A percentile compares a stretch with the other conserved stretches of the same genome.
phyloP scores from a whole-genome alignment of 2,329 filamentous ascomycete species.

The Cercospora sesami region DNA sequence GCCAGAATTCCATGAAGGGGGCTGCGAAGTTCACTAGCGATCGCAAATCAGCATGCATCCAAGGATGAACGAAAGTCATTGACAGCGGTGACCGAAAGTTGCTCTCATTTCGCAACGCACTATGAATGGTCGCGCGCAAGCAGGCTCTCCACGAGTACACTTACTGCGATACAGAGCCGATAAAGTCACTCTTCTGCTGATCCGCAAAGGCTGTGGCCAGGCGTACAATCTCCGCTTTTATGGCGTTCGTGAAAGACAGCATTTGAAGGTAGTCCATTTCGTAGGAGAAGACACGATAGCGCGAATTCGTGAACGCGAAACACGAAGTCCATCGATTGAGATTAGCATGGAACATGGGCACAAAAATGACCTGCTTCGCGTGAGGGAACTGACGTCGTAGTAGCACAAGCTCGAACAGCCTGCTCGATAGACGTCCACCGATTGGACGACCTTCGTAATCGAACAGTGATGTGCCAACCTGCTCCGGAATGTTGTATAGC shows the following conservation, averaged over 20 bases:
- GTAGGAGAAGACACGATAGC: constrained; percentile 41
- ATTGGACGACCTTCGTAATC: constrained; percentile 26
- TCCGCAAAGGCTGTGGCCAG: constrained; percentile 43
- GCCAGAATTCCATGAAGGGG: constrained; percentile 36
- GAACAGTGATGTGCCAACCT: constrained; percentile 24
- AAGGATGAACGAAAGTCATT: too few relatives aligned
- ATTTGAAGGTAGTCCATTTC: constrained; percentile 41
- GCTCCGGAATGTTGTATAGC: constrained; percentile 26
- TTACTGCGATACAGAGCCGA: constrained; percentile 50
- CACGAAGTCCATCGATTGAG: constrained; percentile 31
- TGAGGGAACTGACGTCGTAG: constrained; percentile 43
- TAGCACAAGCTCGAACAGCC: constrained; percentile 27
- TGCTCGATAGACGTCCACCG: constrained; percentile 22
- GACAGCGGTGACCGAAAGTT: too few relatives aligned
- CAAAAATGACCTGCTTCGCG: constrained; percentile 51
- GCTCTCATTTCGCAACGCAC: too few relatives aligned
- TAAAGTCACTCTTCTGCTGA: constrained; percentile 49
- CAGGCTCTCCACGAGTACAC: not conserved
- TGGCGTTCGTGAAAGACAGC: constrained; percentile 42
- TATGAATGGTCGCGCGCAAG: not conserved
- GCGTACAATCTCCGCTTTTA: constrained; percentile 42
- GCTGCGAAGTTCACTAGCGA: constrained; percentile 45
- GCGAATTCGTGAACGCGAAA: constrained; percentile 48
- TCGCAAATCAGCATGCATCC: not conserved
- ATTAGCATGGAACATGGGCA: constrained; percentile 54